phyloP scores from a whole-genome alignment of 306 rosid genomes.

The Cucumis melo region DNA sequence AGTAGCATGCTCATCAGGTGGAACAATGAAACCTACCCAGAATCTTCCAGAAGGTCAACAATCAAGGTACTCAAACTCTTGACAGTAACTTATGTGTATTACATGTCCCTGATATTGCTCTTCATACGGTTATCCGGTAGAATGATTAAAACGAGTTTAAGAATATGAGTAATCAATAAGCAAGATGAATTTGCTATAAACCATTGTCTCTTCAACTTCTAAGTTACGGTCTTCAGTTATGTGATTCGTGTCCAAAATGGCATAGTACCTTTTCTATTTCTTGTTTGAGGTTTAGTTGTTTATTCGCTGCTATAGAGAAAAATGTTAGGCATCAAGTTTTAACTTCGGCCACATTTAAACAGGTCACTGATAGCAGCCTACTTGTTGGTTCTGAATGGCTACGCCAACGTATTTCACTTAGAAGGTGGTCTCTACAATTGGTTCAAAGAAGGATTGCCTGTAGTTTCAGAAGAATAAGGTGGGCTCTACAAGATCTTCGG shows the following conservation, averaged over 20 bases:
- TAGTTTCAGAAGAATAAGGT: constrained; percentile 34
- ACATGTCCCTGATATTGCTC: neutral
- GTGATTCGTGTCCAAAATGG: neutral
- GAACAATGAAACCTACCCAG: constrained; percentile 88
- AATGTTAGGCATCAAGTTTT: neutral
- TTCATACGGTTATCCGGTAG: neutral
- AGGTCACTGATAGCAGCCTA: constrained; percentile 98
- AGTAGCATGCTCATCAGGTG: constrained; percentile 86
- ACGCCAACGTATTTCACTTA: constrained; percentile 68
- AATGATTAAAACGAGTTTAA: neutral
- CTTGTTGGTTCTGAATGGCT: constrained; percentile 83
- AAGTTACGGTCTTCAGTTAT: neutral
- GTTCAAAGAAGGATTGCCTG: constrained; percentile 67
- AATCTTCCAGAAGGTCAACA: constrained; percentile 94
- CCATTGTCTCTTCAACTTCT: neutral
- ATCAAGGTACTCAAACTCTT: constrained; percentile 40
- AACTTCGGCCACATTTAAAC: constrained; percentile 10
- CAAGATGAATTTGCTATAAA: neutral
- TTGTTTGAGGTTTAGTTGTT: no score
- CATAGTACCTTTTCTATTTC: neutral
- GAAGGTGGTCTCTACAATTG: constrained; percentile 88
- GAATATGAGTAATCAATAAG: neutral
- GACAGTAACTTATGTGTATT: neutral
- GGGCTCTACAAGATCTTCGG: neutral
- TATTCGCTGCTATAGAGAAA: neutral